These are phyloP conservation scores for Phanerochaete sordida DNA, from an alignment of 768 basidiomycete species.

Conservation along the genomic window DNA sequence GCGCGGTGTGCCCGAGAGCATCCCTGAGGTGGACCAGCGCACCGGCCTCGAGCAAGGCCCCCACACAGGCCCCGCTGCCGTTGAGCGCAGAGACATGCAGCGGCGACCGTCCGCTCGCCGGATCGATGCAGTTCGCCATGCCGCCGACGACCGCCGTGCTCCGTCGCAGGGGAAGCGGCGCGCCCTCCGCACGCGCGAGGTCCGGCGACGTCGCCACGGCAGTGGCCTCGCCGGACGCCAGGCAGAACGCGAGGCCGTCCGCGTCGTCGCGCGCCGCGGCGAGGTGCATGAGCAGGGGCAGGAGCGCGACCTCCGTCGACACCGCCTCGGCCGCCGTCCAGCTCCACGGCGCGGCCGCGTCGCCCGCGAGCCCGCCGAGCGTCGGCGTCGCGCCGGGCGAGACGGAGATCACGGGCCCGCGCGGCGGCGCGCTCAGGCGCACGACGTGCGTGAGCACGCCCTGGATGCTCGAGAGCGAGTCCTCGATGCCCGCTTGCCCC, in stretches of 20 bases:
- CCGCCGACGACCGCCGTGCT: constrained; percentile 53
- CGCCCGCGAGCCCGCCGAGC: constrained; percentile 23
- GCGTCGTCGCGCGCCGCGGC: constrained; percentile 71
- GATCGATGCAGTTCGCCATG: constrained; percentile 69
- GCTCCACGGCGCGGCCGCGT: constrained; percentile 63
- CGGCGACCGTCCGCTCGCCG: constrained; percentile 68
- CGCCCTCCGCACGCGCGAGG: constrained; percentile 1
- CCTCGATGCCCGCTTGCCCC: constrained; percentile 28
- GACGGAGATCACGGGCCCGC: constrained; percentile 36
- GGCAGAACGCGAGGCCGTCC: constrained; percentile 59
- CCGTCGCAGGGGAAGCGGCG: constrained; percentile 18
- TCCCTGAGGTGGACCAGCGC: constrained; percentile 84
- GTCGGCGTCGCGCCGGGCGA: constrained; percentile 26
- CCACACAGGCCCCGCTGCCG: constrained; percentile 43
- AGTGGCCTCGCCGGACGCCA: constrained; percentile 30
- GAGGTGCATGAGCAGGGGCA: constrained; percentile 77
- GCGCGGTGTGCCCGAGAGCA: constrained; percentile 72
- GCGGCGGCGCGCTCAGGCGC: constrained; percentile 45
- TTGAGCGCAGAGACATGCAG: constrained; percentile 77
- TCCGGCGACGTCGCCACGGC: constrained; percentile 11
- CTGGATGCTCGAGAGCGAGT: constrained; percentile 58
- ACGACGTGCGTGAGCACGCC: constrained; percentile 66
- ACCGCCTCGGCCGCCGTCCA: constrained; percentile 76
- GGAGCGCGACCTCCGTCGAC: constrained; percentile 63
- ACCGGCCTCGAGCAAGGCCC: constrained; percentile 61